These are phyloP conservation scores for Zalaria sp. DNA, from an alignment of 2,329 filamentous ascomycete species.

Conservation along the genomic window DNA sequence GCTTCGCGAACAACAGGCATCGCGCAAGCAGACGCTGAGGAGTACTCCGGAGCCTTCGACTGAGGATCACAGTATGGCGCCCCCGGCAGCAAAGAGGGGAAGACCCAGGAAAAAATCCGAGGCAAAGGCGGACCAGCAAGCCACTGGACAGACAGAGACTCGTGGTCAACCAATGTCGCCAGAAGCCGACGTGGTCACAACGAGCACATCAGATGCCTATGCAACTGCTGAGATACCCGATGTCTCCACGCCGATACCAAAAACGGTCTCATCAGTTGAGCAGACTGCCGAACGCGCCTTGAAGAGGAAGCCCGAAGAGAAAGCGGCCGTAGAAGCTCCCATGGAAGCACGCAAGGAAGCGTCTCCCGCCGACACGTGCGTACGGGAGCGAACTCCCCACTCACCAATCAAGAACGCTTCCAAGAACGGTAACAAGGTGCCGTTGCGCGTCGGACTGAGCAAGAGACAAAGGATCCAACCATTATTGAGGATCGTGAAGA, in stretches of 20 bases:
- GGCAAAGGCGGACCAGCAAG: background rate
- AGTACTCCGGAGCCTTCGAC: background rate
- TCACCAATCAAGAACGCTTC: slow-evolving; percentile 11
- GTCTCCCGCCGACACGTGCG: slow-evolving; percentile 2
- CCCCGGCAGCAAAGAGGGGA: slow-evolving; percentile 3
- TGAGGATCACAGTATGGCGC: slow-evolving; percentile 4
- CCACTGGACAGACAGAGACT: background rate
- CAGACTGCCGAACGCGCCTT: too few relatives aligned
- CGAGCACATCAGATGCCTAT: background rate
- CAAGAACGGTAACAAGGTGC: background rate
- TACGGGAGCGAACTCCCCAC: slow-evolving; percentile 3
- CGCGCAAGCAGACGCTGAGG: slow-evolving; percentile 10
- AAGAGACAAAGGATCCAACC: slow-evolving; percentile 33
- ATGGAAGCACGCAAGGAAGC: slow-evolving; percentile 3
- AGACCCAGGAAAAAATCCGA: slow-evolving; percentile 1
- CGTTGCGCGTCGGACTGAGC: slow-evolving; percentile 33
- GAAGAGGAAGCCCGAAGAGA: background rate
- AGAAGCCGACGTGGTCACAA: background rate
- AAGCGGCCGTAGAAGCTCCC: background rate
- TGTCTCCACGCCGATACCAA: background rate
- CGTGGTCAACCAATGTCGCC: background rate
- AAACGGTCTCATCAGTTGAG: background rate
- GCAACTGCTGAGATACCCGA: background rate
- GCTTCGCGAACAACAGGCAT: slow-evolving; percentile 19
- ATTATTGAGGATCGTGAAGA: slow-evolving; percentile 18